Evolutionary conservation across 495 filamentous ascomycete genomes (phyloP), one percentile per base, ranked within the genome.

Genomic region (Penicillium atrosanguineum): DNA sequence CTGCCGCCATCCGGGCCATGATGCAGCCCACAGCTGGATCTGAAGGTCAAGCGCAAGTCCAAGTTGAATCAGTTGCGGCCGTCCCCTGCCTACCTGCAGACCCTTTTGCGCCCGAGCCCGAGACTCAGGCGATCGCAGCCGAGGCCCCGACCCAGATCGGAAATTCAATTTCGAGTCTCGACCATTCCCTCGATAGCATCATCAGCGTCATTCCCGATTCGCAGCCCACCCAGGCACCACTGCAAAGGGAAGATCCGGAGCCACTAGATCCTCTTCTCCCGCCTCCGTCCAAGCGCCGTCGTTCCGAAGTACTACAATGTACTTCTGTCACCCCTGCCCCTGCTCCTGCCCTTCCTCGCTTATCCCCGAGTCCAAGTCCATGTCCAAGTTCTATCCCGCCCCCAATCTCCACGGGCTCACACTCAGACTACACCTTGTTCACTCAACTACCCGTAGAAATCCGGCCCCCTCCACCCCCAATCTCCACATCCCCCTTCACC

Each of bases 1-100:
- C 85, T 18, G 64, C 69, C 14, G 84, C 81, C 12, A 87, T 87
- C 52, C 53, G 87, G 6, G 65, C 31, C 31, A 34, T 34, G 28
- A 31, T 31, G 31, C 31, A 34, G 31, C 31, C 12, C 23, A 23
- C 23, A 23, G 23, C 2, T 23, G 23, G 5, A 23, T 5, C 23
- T 23, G 23, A 23, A 23, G 5, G 23, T 23, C 23, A 23, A 31
- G 28, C 28, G 1, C 2, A 31, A 1, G 4, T 12, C 31, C 9
- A 14, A 34, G 3, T 12, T 34, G 31, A 14, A 34, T 31, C 46
- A 18, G 28, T 25, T 18, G 28, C 37, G 9, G 18, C 31, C 8
- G 48, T 42, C 37, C 15, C 36, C 9, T 14, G 39, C 48, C 48
- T 6, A n/a, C 4, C 38, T 31, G 48, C n/a, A 15, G 23, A 42